Evolutionary conservation across 768 basidiomycete species (phyloP), one percentile per base, ranked within the genome.

Genomic region (Lactarius tabidus): DNA sequence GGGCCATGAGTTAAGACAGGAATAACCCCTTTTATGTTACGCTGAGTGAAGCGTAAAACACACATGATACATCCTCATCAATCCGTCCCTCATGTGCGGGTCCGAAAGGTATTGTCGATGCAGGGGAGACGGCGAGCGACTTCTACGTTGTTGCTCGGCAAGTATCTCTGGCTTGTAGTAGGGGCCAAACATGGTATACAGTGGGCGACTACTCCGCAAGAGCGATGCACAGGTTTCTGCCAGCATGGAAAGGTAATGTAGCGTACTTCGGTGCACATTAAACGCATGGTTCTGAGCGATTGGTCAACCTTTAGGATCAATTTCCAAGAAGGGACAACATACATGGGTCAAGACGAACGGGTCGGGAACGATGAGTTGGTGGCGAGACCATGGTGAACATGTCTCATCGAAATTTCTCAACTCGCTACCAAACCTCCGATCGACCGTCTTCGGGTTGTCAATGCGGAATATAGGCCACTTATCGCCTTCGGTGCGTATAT

Each of bases 361-460:
- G 57, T 69, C 68, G 36, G 66, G 66, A 3, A 67, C 59, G 59
- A 69, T 63, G 23, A 69, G 68, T 38, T 69, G 68, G 35, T 69
- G 68, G 45, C 33, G 59, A 43, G 62, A 60, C 68, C 68, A 69
- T 9, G 67, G 60, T 9, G 15, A 35, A 26, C 26, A 51, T 48
- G 54, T 56, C 31, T 39, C 64, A 28, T 57, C 45, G 35, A 67
- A 68, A 35, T 43, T 33, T 48, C 26, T 29, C 26, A 63, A 36
- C 52, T 63, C 61, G 28, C 5, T 51, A 54, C 48, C 48, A 45
- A 59, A 61, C 31, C 48, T 35, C 18, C n/a, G 43, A 17, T 59
- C 29, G 23, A 57, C 8, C 6, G 56, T 29, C 33, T 58, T 52
- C 28, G 56, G 59, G 29, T 23, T n/a, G 41, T 41, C 58, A 59